phyloP scores from a whole-genome alignment of 768 basidiomycete species.

The Termitomyces sp. region DNA sequence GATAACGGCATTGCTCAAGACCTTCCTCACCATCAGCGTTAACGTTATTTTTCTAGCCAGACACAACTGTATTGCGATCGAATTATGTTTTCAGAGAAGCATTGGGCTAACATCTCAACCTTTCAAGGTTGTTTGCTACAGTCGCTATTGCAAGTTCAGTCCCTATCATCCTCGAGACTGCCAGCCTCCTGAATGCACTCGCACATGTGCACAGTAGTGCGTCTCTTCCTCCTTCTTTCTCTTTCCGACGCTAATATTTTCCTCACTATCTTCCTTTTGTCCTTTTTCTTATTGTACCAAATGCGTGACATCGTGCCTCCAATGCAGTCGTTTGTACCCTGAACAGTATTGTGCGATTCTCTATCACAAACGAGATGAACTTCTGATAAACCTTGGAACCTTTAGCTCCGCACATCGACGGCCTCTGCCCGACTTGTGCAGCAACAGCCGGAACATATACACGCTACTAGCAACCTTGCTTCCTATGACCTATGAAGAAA shows the following conservation, averaged over 20 bases:
- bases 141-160: constrained; percentile 44
- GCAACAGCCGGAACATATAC: constrained; percentile 6
- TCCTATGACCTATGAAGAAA: neutral
- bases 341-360: constrained; percentile 39
- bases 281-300: neutral
- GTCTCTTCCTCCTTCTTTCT: constrained; percentile 2
- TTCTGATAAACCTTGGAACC: neutral
- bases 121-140: constrained; percentile 10
- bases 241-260: neutral
- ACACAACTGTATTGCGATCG: neutral
- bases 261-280: neutral
- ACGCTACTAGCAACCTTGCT: constrained; percentile 1
- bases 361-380: neutral
- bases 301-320: neutral
- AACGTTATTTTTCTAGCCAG: neutral
- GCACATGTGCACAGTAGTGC: constrained; percentile 41
- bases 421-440: constrained; percentile 34
- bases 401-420: constrained; percentile 38
- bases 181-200: constrained; percentile 34
- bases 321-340: constrained; percentile 34
- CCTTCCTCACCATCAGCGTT: neutral
- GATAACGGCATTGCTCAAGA: neutral
- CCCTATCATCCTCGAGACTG: constrained; percentile 43
- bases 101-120: neutral
- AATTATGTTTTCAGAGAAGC: neutral